Conservation (phyloP, 179 eudicot species). For the Drosera spatulata region DNA sequence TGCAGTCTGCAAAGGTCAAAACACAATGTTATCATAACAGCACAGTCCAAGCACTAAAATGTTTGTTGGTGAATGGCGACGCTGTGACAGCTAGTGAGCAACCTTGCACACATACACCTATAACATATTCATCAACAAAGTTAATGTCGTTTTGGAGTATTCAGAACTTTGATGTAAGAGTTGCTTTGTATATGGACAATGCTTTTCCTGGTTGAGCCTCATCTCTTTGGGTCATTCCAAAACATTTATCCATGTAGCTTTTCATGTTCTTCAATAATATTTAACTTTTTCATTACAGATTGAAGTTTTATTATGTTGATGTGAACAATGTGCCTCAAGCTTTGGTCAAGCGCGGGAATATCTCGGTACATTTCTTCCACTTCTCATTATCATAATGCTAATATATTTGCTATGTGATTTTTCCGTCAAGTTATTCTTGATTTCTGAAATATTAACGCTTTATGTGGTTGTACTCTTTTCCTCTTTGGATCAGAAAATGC, state of each 20-base stretch:
- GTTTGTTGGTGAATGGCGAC: too few species aligned
- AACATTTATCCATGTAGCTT: neutral
- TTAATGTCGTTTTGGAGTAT: too few species aligned
- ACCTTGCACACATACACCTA: too few species aligned
- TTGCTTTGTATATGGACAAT: too few species aligned
- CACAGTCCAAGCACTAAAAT: too few species aligned
- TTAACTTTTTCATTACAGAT: slow-evolving; percentile 18
- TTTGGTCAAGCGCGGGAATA: slow-evolving; percentile 84
- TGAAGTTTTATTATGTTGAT: slow-evolving; percentile 73
- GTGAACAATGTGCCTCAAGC: slow-evolving; percentile 89
- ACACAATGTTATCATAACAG: too few species aligned
- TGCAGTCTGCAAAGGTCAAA: too few species aligned
- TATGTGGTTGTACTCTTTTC: neutral
- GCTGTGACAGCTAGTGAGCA: too few species aligned
- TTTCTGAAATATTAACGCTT: neutral
- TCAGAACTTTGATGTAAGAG: too few species aligned
- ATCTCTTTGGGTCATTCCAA: neutral
- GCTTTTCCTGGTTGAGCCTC: neutral
- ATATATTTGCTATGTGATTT: neutral
- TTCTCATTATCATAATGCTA: neutral
- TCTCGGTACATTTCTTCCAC: slow-evolving; percentile 40
- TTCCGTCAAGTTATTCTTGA: neutral
- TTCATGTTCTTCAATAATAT: neutral
- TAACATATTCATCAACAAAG: too few species aligned
- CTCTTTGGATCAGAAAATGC: slow-evolving; percentile 71